Base-by-base conservation (phyloP, 202 grass and related monocot species). In the Eragrostis tef region DNA sequence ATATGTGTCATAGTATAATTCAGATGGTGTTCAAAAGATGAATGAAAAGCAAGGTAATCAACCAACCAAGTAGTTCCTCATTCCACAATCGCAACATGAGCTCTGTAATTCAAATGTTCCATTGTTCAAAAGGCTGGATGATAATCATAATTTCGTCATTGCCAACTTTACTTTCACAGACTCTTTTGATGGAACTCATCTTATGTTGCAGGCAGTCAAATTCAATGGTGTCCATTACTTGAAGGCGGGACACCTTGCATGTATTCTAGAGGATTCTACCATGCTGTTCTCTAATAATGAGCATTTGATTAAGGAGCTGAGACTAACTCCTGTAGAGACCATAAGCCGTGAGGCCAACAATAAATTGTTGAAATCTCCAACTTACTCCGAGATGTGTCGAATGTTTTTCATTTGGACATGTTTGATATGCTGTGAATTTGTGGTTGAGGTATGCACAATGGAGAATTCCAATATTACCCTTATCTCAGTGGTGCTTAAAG, bases 251-350 rank as follows among this genome's bases (percentile, higher is more conserved):
- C 67, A 4, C 3, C 47, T 10, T 81, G 21, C 43, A 81, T 42
- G 9, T 39, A 26, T 11, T 64, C 1, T 77, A 41, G 12, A 66
- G 24, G 11, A 12, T 16, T 67, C 52, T 22, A 29, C 11, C 74
- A 16, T 49, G 22, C 52, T 42, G 48, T 50, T 66, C 10, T 42
- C 62, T 67, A 48, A 17, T 68, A 2, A 19, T 5, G 47, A 12
- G 52, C 9, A 19, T 78, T 66, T 16, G 12, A 66, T 70, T 62
- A 0, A 3, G 20, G 50, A 19, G 50, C 20, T 61, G 82, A 50
- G 61, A 56, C 52, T 48, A 70, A 22, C 29, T 41, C 51, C n/a
- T 77, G 63, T 70, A 60, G 19, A 84, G 39, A 17, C 25, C 14
- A 46, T 20, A 14, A 29, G 11, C 2, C 24, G 10, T 36, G 22